Evolutionary conservation across 352 stramenopile genomes (phyloP).

Genomic region (Phytophthora foliorum): DNA sequence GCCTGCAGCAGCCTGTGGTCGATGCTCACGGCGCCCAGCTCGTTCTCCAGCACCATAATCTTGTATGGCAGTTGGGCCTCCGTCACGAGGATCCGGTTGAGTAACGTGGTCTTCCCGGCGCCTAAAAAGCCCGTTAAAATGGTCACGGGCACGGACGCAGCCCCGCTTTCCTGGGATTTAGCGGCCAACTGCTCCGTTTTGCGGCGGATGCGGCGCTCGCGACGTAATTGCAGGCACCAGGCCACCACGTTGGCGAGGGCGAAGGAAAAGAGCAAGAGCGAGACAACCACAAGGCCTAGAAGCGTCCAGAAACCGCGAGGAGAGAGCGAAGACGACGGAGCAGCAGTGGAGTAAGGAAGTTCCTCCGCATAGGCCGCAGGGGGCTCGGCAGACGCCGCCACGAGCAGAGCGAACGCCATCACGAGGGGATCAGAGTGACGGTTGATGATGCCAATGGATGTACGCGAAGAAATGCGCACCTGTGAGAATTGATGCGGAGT

Average conservation of each 20-base stretch:
- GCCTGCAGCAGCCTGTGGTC: constrained; percentile 67
- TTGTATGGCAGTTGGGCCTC: constrained; percentile 89
- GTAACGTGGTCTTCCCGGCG: constrained; percentile 96
- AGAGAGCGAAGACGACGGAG: constrained; percentile 19
- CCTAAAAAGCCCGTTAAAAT: constrained; percentile 97
- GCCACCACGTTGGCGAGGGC: constrained; percentile 71
- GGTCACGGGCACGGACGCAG: constrained; percentile 81
- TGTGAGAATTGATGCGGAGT: neutral
- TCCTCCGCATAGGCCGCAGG: constrained; percentile 6
- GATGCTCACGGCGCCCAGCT: constrained; percentile 75
- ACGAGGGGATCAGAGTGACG: neutral
- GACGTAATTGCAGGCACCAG: constrained; percentile 71
- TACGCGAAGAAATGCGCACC: neutral
- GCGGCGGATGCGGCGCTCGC: constrained; percentile 61
- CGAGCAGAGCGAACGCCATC: constrained; percentile 1
- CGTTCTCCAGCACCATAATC: constrained; percentile 96
- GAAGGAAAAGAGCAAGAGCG: constrained; percentile 62
- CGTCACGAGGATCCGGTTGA: constrained; percentile 95
- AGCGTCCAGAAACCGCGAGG: constrained; percentile 36
- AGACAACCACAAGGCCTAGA: constrained; percentile 38
- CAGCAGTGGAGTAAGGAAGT: constrained; percentile 1
- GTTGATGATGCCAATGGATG: neutral
- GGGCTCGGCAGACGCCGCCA: constrained; percentile 3
- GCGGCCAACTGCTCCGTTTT: constrained; percentile 64
- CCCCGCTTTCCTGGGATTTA: neutral